Percentiles rank a stretch among this genome's conserved stretches.
Conservation (phyloP, 1,284 basidiomycete species). For the Cystobasidium pallidum region DNA sequence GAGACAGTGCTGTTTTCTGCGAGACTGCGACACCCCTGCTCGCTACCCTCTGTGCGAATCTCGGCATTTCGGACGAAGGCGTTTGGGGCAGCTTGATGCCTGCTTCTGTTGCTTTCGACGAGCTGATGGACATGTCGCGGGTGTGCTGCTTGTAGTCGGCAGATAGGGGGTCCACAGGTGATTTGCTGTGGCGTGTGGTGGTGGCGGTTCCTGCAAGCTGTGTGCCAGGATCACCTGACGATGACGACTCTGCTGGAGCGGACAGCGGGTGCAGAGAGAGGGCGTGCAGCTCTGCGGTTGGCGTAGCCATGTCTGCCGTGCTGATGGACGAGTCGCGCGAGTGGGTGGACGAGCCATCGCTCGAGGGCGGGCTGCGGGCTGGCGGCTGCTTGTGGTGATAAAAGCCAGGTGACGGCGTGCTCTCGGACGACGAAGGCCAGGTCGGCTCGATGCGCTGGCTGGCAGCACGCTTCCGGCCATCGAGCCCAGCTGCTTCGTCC, state of each 20-base stretch:
- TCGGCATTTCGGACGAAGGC: conserved; percentile 17
- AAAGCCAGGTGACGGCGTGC: neutral
- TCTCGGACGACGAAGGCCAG: neutral
- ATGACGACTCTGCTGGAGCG: neutral
- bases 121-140: neutral
- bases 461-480: neutral
- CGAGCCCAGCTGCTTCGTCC: neutral
- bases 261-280: neutral
- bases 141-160: neutral
- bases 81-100: neutral
- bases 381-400: neutral
- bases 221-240: neutral
- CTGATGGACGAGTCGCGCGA: neutral
- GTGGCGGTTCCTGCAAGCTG: conserved; percentile 1
- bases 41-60: conserved; percentile 16
- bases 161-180: neutral
- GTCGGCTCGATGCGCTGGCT: neutral
- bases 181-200: neutral
- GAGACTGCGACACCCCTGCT: conserved; percentile 3
- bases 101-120: no score
- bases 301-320: conserved; percentile 24
- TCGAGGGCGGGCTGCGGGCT: neutral
- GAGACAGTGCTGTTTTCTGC: neutral
- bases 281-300: conserved; percentile 6
- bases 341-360: neutral